Evolutionary conservation across 768 basidiomycete species (phyloP), one percentile per base, ranked within the genome.

Genomic region (Tulasnella sp.): DNA sequence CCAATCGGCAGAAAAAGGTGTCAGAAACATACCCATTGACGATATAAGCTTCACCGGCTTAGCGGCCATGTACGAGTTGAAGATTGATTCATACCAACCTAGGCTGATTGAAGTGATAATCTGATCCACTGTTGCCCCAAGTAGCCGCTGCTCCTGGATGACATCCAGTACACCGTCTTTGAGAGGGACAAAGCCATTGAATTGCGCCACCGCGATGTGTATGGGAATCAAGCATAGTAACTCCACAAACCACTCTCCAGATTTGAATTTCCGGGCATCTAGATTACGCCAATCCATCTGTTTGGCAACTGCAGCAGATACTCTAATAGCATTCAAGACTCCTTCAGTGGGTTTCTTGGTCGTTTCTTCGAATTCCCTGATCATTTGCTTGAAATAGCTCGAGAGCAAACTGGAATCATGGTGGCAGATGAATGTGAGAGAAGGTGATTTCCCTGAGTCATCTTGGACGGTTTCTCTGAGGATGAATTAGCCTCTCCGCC

Each of bases 41-140:
- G 78, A 76, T 1, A 79, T 77, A 3, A 79, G 78, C 55, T 69
- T 72, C n/a, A 79, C 76, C 1, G 77, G 78, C 75, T 77, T 78
- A 16, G 66, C 65, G 0, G 74, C 72, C 73, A 75, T 72, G 46
- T 80, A 80, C 0, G 77, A 78, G 54, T 72, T 72, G 53, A 79
- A 74, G 15, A 79, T 64, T 2, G 73, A 73, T 55, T 79, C 78
- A 25, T 79, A 79, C 77, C 77, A 79, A 0, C 77, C 77, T 48
- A 80, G 70, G 0, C 75, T 70, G 4, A 80, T 59, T 39, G 53
- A 32, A 15, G 79, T 73, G 9, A 77, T 73, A 22, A 80, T 74
- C 13, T 67, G 67, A 20, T 66, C 70, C 22, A 80, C 71, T 35
- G 76, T 74, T 0, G 77, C 78, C 6, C 78, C 78, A 3, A 80